Evolutionary conservation across 148 eudicot genomes (phyloP).

Genomic region (Limonium bicolor): DNA sequence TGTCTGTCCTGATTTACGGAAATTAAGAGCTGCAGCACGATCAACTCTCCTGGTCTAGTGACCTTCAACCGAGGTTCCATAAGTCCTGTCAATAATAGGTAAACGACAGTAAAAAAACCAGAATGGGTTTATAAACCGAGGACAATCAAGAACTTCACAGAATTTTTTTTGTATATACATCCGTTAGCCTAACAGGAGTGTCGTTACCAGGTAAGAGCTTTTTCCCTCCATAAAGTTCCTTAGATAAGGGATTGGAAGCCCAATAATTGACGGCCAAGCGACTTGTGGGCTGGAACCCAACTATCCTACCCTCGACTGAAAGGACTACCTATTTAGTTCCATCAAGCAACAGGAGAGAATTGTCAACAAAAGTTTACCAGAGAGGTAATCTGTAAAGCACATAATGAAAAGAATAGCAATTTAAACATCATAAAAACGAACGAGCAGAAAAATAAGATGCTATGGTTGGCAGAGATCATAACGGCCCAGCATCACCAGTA

Average conservation of each 20-base stretch:
- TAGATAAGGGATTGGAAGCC: slow-evolving; percentile 71
- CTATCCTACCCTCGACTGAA: slow-evolving; percentile 44
- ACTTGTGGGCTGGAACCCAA: slow-evolving; percentile 83
- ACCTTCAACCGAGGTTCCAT: slow-evolving; percentile 51
- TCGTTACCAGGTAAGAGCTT: slow-evolving; percentile 62
- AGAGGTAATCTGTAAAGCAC: too few relatives aligned
- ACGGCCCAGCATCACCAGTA: too few relatives aligned
- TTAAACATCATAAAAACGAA: too few relatives aligned
- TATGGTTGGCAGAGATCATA: too few relatives aligned
- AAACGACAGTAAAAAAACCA: background rate
- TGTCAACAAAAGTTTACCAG: too few relatives aligned
- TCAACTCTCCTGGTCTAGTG: slow-evolving; percentile 28
- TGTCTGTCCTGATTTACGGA: slow-evolving; percentile 34
- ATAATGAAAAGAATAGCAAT: too few relatives aligned
- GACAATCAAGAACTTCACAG: background rate
- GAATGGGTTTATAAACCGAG: background rate
- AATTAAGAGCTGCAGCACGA: slow-evolving; percentile 58
- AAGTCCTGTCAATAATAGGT: slow-evolving; percentile 26
- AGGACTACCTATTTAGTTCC: slow-evolving; percentile 80
- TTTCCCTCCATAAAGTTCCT: slow-evolving; percentile 58
- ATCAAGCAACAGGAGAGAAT: too few relatives aligned
- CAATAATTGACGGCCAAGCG: slow-evolving; percentile 62
- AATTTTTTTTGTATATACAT: background rate
- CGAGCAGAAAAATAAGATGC: too few relatives aligned
- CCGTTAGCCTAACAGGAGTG: background rate